Evolutionary conservation across 345 rosid species (phyloP), one percentile per base, ranked within the genome.

Genomic region (Eucalyptus polybractea): DNA sequence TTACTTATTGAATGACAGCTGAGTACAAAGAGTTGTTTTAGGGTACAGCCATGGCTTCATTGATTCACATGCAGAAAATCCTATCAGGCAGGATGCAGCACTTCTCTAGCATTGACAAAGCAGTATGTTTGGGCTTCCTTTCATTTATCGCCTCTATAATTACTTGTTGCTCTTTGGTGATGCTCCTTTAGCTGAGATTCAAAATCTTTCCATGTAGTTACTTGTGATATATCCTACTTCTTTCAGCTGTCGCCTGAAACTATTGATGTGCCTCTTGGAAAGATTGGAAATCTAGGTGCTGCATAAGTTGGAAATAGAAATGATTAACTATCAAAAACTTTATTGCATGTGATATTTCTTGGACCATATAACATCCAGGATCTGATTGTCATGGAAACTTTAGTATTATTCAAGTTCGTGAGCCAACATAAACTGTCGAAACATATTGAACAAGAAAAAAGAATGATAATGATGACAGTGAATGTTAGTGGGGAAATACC

Each of bases 31-130:
- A 29, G 49, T 81, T 62, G 50, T 91, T 91, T 86, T 93, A 98
- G 99, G 99, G 98, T 90, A 98, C 99, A 87, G 99, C 99, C 60
- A 91, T 97, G 93, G 94, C 99, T 91, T 98, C 99, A 42, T 90
- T 98, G 94, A 90, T 94, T 87, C 99, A 98, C 92, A 98, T 98
- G 99, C 99, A 95, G 92, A 98, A 96, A 91, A 91, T 98, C 88
- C 95, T 98, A 50, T 94, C 98, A 90, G 91, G 92, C 93, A 95
- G 99, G 92, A 93, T 95, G 96, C 98, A 98, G 88, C 98, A 96
- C 90, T 98, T 98, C 88, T 91, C 97, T 76, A 95, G 94, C 93
- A 83, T 98, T 86, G 95, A 98, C 91, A 98, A 97, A 93, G 99
- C 98, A 53, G 99, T 98, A 95, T 80, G 86, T 85, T 87, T 60